Evolutionary conservation across 2,329 filamentous ascomycete genomes (phyloP), one percentile per base, ranked within the genome.

Genomic region (Aspergillus arachidicola): DNA sequence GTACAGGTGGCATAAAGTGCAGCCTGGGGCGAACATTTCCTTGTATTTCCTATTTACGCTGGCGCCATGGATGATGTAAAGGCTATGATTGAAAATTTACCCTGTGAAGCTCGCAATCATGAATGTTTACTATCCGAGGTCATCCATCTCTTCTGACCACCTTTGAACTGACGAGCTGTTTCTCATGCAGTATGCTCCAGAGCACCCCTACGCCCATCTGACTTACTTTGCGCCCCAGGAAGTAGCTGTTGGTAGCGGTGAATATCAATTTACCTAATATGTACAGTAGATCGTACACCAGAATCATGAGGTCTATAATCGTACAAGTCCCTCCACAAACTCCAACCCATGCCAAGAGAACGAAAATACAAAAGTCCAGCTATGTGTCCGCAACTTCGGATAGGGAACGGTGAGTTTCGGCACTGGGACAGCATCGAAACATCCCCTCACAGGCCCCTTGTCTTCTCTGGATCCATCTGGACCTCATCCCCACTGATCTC

Each of bases 401-500:
- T 1, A 36, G 19, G 56, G 28, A 63, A n/a, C 28, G 57, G 51
- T 14, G 38, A 9, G 16, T 34, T 21, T 34, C 55, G 10, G 19
- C 3, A 55, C 26, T 23, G 50, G 59, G 55, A 64, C n/a, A 57
- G 19, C 45, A 57, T 43, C 45, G 57, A 56, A 63, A 43, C 28
- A 51, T 12, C 28, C 48, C 23, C 34, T 76, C 64, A 81, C 66
- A 82, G 67, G 11, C 80, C 80, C 32, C 80, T 75, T n/a, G 80
- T 82, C 76, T 82, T 81, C 72, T 80, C 78, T 23, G 79, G 79
- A 66, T 82, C 80, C 77, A 82, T 81, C 65, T 78, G 71, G n/a
- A 76, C 76, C 74, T 91, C 90, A 77, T 91, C 87, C 51, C 89
- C 90, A 71, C 86, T 87, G 56, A 88, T 89, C 77, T 86, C 84